Base-by-base conservation (phyloP, 495 filamentous ascomycete species). In the Amphirosellinia nigrospora region DNA sequence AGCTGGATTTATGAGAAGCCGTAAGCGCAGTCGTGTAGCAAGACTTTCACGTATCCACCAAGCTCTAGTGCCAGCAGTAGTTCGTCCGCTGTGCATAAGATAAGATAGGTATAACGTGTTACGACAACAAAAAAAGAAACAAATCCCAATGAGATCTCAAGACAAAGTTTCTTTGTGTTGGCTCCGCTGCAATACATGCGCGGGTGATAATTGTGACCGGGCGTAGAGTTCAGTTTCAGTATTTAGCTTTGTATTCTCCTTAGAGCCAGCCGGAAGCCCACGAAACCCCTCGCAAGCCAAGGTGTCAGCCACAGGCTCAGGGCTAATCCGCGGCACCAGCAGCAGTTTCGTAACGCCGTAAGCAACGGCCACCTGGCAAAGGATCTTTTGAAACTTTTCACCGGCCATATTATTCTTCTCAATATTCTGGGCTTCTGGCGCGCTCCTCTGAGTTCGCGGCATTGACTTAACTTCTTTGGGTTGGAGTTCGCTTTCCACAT, bases 1-100 rank as follows among this genome's bases (percentile, higher is more conserved):
- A 86, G 88, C 85, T 99, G 96, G 96, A 85, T 98, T 87, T 98
- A 97, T 86, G 96, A 99, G 92, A 94, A 97, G 79, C 46, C 71
- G 26, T 73, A 74, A 70, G 55, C 58, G 11, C 34, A 32, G 15
- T 48, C 26, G 8, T 9, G 30, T 38, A 58, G 53, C 67, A 28
- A 70, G 45, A 23, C 63, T 46, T 55, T 56, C 53, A n/a, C 43
- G 46, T 38, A 26, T n/a, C 4, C 10, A 46, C 36, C 50, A 46
- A 30, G 16, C 21, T 23, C 23, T 9, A n/a, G n/a, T 48, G 39
- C 38, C 28, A n/a, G 41, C 26, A 21, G 53, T 39, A 30, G 41
- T 45, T 60, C n/a, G 32, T 30, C 32, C 39, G 13, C 55, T 61
- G 26, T 16, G 43, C 30, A 68, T 23, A 4, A 19, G 19, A 41